Base-by-base conservation (phyloP, 495 filamentous ascomycete genomes). In the Penicillium odoratum region DNA sequence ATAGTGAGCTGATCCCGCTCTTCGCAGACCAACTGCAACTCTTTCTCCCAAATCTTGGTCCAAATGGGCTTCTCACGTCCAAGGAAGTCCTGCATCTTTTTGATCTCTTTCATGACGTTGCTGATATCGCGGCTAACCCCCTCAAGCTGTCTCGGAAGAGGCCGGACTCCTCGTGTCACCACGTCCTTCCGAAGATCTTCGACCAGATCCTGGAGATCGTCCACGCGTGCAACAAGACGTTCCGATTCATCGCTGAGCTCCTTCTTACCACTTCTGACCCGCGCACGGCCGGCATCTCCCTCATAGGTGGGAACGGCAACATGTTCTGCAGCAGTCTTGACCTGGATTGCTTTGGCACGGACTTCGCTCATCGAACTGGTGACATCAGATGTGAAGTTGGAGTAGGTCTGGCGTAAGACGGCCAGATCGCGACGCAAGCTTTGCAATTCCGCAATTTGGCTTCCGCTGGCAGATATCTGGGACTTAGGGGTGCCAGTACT, bases 101-200 rank as follows among this genome's bases (percentile, higher is more conserved):
- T 96, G 43, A 99, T 86, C 64, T 97, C 92, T 58, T 89, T 82
- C 50, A 87, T 90, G 11, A 91, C 87, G 55, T 77, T 69, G 56
- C 88, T 85, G 56, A 98, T 90, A 61, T 97, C 93, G 64, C 93
- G 93, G 55, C 88, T 85, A 16, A 97, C 92, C 44, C 71, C 78
- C 69, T 97, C 93, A 53, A 99, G 83, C 73, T 96, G 92, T 18
- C 91, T 83, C n/a, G 93, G 93, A 4, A 93, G 79, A 11, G 94
- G 94, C 40, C 95, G 88, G 43, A 98, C 94, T 49, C 94, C 94
- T 59, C 95, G 91, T 43, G 81, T 79, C 38, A 99, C 94, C 43
- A 98, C 95, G 68, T 98, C 94, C 76, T 98, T 98, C 56, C 94
- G 91, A 30, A 99, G 84, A 69, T 98, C 95, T 69, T 99, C 94